Conservation (phyloP, 805 yeast genomes). For the Saturnispora serradocipensis region DNA sequence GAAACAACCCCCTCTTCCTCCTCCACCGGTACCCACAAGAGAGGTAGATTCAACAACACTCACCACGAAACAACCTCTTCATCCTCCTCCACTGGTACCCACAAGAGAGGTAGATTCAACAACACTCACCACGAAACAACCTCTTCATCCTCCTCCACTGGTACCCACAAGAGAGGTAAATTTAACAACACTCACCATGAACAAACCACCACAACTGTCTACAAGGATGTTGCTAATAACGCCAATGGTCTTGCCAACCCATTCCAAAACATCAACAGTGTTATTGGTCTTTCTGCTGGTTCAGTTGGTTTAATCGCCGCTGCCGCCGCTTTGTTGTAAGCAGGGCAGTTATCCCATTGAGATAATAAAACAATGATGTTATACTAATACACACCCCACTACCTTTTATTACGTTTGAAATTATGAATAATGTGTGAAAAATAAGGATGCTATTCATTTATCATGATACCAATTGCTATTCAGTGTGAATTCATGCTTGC, state of each 20-base stretch:
- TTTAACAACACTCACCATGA: constrained; percentile 39
- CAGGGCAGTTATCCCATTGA: neutral
- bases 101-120: constrained; percentile 48
- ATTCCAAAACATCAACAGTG: constrained; percentile 17
- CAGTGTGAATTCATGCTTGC: neutral
- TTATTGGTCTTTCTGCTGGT: constrained; percentile 16
- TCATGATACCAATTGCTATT: neutral
- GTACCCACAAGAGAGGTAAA: constrained; percentile 48
- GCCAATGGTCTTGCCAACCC: constrained; percentile 16
- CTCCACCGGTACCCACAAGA: constrained; percentile 33
- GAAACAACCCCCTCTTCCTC: constrained; percentile 24
- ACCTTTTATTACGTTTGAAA: neutral
- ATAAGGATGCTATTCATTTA: neutral
- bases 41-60: constrained; percentile 45
- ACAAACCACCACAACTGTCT: constrained; percentile 29
- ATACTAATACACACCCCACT: neutral
- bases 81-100: constrained; percentile 35
- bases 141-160: constrained; percentile 30
- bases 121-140: constrained; percentile 36
- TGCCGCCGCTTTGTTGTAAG: constrained; percentile 15
- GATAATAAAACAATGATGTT: neutral
- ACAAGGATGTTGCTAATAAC: constrained; percentile 13
- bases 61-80: constrained; percentile 24
- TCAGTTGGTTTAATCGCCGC: constrained; percentile 16
- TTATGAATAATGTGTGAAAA: neutral